These are phyloP conservation scores for Neurospora pannonica DNA, from an alignment of 495 filamentous ascomycete genomes.

Conservation along the genomic window DNA sequence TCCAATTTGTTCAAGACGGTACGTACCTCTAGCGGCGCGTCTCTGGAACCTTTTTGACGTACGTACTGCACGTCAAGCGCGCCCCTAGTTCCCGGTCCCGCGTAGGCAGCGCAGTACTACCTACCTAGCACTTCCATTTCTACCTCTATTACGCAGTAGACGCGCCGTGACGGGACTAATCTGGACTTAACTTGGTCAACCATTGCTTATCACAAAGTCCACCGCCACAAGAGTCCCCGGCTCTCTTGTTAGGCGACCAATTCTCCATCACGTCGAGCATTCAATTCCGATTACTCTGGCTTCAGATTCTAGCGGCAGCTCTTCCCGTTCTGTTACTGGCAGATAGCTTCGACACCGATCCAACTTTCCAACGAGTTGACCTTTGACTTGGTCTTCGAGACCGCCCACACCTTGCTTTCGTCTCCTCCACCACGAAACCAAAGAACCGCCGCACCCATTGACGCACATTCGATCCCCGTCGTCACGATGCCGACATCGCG, in stretches of 20 bases:
- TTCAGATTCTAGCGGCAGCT: background rate
- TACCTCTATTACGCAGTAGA: background rate
- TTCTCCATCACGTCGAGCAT: background rate
- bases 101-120: background rate
- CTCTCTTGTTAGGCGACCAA: background rate
- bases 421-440: background rate
- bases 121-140: background rate
- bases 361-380: background rate
- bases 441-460: background rate
- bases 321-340: background rate
- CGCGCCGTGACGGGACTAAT: background rate
- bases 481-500: slow-evolving; percentile 44
- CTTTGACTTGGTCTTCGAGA: background rate
- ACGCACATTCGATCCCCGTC: background rate
- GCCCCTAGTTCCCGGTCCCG: background rate
- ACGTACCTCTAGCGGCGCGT: background rate
- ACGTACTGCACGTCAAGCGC: background rate
- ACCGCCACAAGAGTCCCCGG: background rate
- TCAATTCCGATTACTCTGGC: background rate
- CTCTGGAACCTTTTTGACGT: background rate
- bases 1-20: background rate
- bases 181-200: background rate
- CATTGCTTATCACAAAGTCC: background rate
- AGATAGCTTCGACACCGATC: background rate
- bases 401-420: background rate